Conservation (phyloP, 257 asterid species). For the Plantago elongata region DNA sequence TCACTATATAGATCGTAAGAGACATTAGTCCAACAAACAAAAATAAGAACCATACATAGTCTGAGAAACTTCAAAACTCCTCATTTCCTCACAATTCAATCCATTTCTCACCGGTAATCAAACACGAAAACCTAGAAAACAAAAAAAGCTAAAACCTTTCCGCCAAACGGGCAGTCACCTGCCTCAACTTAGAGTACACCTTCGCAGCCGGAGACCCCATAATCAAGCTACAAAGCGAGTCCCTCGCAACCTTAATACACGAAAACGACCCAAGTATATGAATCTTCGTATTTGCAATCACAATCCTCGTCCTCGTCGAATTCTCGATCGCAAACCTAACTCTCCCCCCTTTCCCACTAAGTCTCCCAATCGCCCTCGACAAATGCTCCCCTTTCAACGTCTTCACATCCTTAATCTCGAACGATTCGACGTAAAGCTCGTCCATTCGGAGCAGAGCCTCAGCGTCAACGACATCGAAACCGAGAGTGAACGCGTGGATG, state of each 20-base stretch:
- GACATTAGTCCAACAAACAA: too few relatives aligned
- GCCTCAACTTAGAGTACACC: slow-evolving; percentile 81
- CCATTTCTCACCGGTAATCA: too few relatives aligned
- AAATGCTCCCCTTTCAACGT: slow-evolving; percentile 79
- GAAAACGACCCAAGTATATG: slow-evolving; percentile 79
- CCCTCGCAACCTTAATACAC: slow-evolving; percentile 75
- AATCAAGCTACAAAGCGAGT: slow-evolving; percentile 78
- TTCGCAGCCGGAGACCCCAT: slow-evolving; percentile 92
- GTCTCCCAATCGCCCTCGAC: slow-evolving; percentile 77
- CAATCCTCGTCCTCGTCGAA: slow-evolving; percentile 76
- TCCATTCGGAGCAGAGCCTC: slow-evolving; percentile 72
- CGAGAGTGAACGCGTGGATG: slow-evolving; percentile 86
- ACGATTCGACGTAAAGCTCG: slow-evolving; percentile 74
- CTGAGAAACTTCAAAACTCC: too few relatives aligned
- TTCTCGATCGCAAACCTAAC: slow-evolving; percentile 85
- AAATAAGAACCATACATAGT: too few relatives aligned
- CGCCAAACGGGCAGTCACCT: slow-evolving; percentile 66
- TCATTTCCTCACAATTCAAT: too few relatives aligned
- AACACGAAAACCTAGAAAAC: not conserved
- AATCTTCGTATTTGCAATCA: slow-evolving; percentile 74
- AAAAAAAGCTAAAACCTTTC: slow-evolving; percentile 54
- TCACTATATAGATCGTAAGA: too few relatives aligned
- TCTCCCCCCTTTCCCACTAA: slow-evolving; percentile 90
- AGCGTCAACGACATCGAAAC: slow-evolving; percentile 67
- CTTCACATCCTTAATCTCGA: slow-evolving; percentile 89